Evolutionary conservation across 805 yeast genomes (phyloP).

Genomic region (Tetrapisispora arboricola): DNA sequence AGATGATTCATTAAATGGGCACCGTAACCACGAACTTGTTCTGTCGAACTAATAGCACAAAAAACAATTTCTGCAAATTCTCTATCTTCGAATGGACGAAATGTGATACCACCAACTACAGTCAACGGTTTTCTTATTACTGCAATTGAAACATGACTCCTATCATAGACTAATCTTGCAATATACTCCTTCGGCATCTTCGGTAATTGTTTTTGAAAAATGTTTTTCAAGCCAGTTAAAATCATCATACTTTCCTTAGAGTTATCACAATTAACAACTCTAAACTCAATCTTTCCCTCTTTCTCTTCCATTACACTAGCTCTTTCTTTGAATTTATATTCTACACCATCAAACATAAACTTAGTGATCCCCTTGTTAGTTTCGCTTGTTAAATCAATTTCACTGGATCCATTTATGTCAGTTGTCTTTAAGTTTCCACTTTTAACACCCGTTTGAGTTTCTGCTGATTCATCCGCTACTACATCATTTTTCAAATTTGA

Average conservation of each 20-base stretch:
- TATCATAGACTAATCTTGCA: conserved; percentile 85
- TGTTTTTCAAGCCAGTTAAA: conserved; percentile 87
- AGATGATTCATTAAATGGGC: conserved; percentile 97
- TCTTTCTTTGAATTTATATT: conserved; percentile 78
- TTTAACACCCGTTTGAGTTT: background rate
- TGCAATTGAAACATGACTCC: conserved; percentile 92
- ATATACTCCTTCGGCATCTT: conserved; percentile 98
- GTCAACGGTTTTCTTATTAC: conserved; percentile 87
- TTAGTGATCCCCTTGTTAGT: conserved; percentile 20
- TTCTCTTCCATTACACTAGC: conserved; percentile 92
- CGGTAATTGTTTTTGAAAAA: conserved; percentile 94
- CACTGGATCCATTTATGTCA: background rate
- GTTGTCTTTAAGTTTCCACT: too few relatives aligned
- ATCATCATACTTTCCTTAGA: conserved; percentile 80
- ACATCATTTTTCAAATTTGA: too few relatives aligned
- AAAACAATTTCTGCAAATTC: conserved; percentile 97
- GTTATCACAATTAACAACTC: conserved; percentile 95
- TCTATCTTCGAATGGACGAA: conserved; percentile 82
- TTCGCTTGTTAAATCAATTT: background rate
- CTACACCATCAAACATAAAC: conserved; percentile 55
- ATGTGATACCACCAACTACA: conserved; percentile 97
- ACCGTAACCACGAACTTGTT: conserved; percentile 97
- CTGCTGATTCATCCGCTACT: too few relatives aligned
- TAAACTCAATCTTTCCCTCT: conserved; percentile 85
- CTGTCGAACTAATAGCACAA: conserved; percentile 95